Conservation (phyloP, 2,329 filamentous ascomycete species). For the Cladosporium colombiae region DNA sequence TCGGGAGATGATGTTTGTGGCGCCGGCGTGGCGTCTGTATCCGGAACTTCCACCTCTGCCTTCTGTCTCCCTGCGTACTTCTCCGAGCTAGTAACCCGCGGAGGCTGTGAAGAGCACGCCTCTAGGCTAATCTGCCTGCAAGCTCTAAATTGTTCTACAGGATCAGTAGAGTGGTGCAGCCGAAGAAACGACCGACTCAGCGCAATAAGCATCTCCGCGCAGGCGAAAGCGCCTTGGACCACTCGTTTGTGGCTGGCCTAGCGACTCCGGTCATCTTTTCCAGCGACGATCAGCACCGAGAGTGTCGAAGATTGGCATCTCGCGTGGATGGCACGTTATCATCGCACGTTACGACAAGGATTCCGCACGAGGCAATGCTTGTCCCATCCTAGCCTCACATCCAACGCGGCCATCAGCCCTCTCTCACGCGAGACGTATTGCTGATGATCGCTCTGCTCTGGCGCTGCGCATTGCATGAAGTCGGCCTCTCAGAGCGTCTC, state of each 20-base stretch:
- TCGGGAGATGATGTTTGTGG: neutral
- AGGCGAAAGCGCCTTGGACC: neutral
- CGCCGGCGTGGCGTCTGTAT: conserved; percentile 4
- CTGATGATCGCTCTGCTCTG: neutral
- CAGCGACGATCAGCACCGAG: conserved; percentile 10
- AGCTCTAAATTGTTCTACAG: neutral
- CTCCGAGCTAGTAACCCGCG: neutral
- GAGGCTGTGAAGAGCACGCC: neutral
- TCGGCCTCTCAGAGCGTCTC: neutral
- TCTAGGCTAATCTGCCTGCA: neutral
- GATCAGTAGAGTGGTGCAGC: conserved; percentile 7
- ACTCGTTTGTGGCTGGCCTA: neutral
- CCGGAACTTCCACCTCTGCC: neutral
- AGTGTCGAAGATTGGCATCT: conserved; percentile 13
- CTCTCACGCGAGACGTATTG: neutral
- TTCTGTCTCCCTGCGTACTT: neutral
- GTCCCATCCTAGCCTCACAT: neutral
- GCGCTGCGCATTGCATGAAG: neutral
- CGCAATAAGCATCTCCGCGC: neutral
- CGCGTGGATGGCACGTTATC: conserved; percentile 18
- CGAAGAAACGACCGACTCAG: conserved; percentile 3
- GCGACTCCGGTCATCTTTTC: neutral
- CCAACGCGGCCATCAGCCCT: neutral
- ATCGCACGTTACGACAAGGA: conserved; percentile 15
- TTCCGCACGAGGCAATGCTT: conserved; percentile 17